These are phyloP conservation scores for Talaromyces atroroseus DNA, from an alignment of 2,329 filamentous ascomycete species.

Conservation along the genomic window DNA sequence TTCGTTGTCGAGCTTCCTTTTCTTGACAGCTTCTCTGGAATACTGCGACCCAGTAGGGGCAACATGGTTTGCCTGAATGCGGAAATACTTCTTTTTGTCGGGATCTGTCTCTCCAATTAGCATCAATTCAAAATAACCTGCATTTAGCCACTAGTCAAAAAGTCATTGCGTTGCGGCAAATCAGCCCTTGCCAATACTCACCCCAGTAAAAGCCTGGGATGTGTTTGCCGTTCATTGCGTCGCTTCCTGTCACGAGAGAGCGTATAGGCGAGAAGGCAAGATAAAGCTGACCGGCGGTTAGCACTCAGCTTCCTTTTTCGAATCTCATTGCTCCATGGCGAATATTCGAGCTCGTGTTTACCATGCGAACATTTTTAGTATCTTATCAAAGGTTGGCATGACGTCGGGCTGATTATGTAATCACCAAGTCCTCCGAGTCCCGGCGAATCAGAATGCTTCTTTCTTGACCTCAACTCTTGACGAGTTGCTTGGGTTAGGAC, in stretches of 20 bases:
- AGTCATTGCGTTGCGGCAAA: background rate
- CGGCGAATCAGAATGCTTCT: background rate
- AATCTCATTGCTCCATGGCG: background rate
- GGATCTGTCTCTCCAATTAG: conserved; percentile 24
- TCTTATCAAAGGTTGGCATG: conserved; percentile 1
- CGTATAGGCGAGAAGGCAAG: background rate
- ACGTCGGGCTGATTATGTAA: conserved; percentile 8
- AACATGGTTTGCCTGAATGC: conserved; percentile 51
- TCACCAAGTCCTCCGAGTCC: background rate
- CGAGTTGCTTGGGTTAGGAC: too few species aligned
- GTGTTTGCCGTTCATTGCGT: conserved; percentile 10
- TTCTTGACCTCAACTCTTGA: background rate
- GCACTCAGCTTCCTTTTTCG: background rate
- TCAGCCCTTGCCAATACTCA: background rate
- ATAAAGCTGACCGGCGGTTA: background rate
- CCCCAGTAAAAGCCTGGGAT: conserved; percentile 17
- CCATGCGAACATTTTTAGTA: background rate
- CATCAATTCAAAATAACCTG: background rate
- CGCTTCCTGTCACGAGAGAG: background rate
- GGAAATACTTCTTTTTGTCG: conserved; percentile 63
- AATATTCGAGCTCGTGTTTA: background rate
- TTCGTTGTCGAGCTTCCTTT: conserved; percentile 46
- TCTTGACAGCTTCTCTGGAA: conserved; percentile 55
- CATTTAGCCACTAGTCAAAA: background rate
- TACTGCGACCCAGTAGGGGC: conserved; percentile 50